These are phyloP conservation scores for Aspergillus pseudonomiae DNA, from an alignment of 2,329 filamentous ascomycete genomes.

Conservation along the genomic window DNA sequence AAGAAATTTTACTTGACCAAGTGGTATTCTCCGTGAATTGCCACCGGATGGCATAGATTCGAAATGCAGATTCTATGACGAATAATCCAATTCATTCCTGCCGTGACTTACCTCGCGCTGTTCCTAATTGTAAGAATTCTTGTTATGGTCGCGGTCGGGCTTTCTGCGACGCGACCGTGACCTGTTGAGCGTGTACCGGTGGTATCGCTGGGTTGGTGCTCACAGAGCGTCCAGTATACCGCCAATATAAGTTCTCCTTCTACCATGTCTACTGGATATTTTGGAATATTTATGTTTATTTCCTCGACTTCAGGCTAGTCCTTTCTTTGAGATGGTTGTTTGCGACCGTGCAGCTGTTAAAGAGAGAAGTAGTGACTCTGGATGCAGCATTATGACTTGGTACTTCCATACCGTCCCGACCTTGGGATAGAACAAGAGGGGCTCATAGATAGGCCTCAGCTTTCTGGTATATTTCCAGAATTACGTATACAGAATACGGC, in stretches of 20 bases:
- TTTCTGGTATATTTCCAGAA: not conserved
- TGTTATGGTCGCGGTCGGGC: not conserved
- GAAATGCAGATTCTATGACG: slow-evolving; percentile 33
- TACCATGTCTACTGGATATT: not conserved
- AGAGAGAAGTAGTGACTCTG: not conserved
- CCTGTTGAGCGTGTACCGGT: not conserved
- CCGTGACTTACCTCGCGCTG: not conserved
- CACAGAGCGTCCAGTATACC: not conserved
- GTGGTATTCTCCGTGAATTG: slow-evolving; percentile 34
- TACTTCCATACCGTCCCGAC: not conserved
- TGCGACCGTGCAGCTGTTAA: not conserved
- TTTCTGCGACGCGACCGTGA: not conserved
- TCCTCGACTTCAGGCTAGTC: too few relatives aligned
- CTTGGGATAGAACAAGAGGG: not conserved
- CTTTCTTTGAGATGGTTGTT: not conserved
- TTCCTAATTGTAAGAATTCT: not conserved
- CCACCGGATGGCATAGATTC: slow-evolving; percentile 40
- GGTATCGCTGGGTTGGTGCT: not conserved
- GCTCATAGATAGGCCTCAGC: not conserved
- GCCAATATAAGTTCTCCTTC: not conserved
- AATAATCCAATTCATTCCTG: slow-evolving; percentile 24
- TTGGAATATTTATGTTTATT: not conserved
- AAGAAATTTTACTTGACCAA: slow-evolving; percentile 26
- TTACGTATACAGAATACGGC: not conserved
- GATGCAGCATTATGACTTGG: not conserved